Evolutionary conservation across 345 rosid species (phyloP).

Genomic region (Diplotaxis tenuifolia): DNA sequence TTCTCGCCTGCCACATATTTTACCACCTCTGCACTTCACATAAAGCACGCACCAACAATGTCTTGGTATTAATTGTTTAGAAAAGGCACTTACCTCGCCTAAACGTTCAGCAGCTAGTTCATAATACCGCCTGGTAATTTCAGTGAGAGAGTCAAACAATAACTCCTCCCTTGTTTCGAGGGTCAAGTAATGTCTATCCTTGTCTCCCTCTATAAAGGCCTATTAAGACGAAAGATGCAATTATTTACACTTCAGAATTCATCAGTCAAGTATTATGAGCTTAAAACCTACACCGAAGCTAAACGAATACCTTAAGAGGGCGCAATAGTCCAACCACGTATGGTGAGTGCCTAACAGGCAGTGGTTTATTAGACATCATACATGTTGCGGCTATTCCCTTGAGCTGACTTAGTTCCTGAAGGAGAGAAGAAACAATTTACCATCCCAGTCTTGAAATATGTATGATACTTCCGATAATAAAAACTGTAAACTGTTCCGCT

Average conservation of each 20-base stretch:
- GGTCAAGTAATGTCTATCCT: conserved; percentile 62
- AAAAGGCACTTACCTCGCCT: conserved; percentile 58
- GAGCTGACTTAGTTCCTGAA: neutral
- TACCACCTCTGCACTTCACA: neutral
- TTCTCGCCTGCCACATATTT: conserved; percentile 59
- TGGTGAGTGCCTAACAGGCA: neutral
- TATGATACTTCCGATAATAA: neutral
- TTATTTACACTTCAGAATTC: conserved; percentile 12
- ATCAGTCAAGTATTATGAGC: conserved; percentile 4
- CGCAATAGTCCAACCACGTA: neutral
- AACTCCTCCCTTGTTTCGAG: conserved; percentile 50
- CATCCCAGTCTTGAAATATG: neutral
- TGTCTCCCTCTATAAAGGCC: conserved; percentile 76
- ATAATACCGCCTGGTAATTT: conserved; percentile 71
- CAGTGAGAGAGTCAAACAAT: conserved; percentile 52
- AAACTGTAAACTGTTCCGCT: neutral
- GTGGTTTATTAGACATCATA: neutral
- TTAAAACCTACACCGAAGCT: neutral
- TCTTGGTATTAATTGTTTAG: neutral
- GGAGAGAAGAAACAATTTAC: neutral
- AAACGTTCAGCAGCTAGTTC: conserved; percentile 76
- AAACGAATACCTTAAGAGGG: neutral
- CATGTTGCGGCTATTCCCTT: neutral
- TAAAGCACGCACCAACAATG: neutral
- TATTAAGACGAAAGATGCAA: conserved; percentile 18